A percentile compares a stretch with the other conserved stretches of the same genome.
phyloP scores from a whole-genome alignment of 1,284 basidiomycete genomes.

The Veloboletus limbatus region DNA sequence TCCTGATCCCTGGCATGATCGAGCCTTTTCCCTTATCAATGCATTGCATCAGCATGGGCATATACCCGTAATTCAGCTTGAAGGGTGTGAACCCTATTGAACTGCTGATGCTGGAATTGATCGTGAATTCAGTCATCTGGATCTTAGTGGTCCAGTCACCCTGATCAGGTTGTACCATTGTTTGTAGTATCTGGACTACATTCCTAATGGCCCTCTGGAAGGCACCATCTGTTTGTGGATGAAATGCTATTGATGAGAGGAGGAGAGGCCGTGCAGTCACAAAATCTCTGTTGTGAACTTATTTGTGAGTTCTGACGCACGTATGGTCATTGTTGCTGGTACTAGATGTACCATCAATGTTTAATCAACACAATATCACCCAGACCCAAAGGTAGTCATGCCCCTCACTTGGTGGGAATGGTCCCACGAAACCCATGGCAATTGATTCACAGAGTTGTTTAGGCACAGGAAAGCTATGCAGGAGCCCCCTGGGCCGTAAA shows the following conservation, averaged over 20 bases:
- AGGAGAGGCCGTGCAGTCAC: too few relatives aligned
- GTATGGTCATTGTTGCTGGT: slow-evolving; percentile 13
- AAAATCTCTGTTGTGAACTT: slow-evolving; percentile 22
- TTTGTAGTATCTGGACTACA: background rate
- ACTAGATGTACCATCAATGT: slow-evolving; percentile 36
- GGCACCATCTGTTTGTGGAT: slow-evolving; percentile 41
- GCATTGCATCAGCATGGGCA: background rate
- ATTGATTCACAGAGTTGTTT: background rate
- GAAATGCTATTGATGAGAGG: slow-evolving; percentile 38
- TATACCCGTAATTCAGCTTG: background rate
- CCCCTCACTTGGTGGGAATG: slow-evolving; percentile 2
- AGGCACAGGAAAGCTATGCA: background rate
- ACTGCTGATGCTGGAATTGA: background rate
- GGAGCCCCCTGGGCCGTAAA: background rate
- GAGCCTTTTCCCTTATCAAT: background rate
- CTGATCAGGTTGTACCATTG: background rate
- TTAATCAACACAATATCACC: slow-evolving; percentile 33
- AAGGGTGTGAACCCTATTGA: background rate
- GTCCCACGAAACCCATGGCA: background rate
- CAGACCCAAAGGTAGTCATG: too few relatives aligned
- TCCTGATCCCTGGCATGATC: background rate
- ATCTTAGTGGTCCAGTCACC: background rate
- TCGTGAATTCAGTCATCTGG: background rate
- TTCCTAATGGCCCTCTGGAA: slow-evolving; percentile 25
- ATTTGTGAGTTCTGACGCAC: slow-evolving; percentile 24